These are phyloP conservation scores for Talaromyces borbonicus DNA, from an alignment of 495 filamentous ascomycete genomes.

Conservation along the genomic window DNA sequence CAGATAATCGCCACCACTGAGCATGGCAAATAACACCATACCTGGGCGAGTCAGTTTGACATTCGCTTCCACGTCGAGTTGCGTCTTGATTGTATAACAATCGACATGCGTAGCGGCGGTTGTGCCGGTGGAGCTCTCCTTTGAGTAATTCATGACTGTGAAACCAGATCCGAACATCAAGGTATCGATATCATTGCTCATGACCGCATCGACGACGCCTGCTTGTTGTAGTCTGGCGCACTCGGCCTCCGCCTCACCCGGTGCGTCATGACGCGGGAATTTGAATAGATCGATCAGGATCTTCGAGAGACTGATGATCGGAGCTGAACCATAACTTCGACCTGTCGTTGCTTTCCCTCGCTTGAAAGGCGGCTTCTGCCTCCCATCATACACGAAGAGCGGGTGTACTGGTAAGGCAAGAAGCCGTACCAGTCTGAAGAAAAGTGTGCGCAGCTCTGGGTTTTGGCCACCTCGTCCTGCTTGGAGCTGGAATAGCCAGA, in stretches of 20 bases:
- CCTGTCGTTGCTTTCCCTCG: constrained; percentile 46
- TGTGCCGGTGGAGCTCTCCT: constrained; percentile 50
- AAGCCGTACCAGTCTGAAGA: constrained; percentile 81
- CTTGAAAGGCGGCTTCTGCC: constrained; percentile 84
- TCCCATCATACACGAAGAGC: constrained; percentile 93
- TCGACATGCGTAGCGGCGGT: constrained; percentile 80
- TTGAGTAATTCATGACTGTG: constrained; percentile 76
- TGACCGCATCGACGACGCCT: constrained; percentile 85
- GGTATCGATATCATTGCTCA: constrained; percentile 96
- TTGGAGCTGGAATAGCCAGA: constrained; percentile 95
- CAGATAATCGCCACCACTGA: constrained; percentile 93
- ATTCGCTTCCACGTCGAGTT: constrained; percentile 20
- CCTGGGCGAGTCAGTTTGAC: constrained; percentile 65
- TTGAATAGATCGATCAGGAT: constrained; percentile 76
- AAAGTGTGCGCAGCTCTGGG: constrained; percentile 84
- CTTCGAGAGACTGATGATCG: constrained; percentile 55
- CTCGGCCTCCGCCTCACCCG: constrained; percentile 95
- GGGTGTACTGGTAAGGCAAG: constrained; percentile 73
- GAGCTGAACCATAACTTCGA: constrained; percentile 32
- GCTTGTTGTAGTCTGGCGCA: constrained; percentile 77
- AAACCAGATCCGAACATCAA: constrained; percentile 89
- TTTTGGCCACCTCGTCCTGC: constrained; percentile 80
- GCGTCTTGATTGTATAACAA: constrained; percentile 53
- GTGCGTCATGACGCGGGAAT: constrained; percentile 76
- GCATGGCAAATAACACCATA: constrained; percentile 90